These are phyloP conservation scores for Tardiomyces blankii DNA, from an alignment of 1,139 yeast genomes.

Conservation along the genomic window DNA sequence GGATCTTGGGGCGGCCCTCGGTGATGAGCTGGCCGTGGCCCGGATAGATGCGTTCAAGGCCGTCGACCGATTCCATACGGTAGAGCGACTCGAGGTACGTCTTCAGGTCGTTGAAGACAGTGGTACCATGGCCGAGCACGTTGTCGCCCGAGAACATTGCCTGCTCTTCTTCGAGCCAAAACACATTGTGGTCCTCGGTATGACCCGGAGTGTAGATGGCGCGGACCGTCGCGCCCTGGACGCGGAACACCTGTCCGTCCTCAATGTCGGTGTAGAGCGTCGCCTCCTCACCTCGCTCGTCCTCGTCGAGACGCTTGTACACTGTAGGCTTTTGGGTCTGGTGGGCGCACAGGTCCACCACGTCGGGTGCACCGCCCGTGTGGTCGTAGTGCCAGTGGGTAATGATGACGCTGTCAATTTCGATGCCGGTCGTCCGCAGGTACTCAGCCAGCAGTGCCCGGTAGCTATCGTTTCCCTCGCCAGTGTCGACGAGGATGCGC, in stretches of 20 bases:
- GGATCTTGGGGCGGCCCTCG: slow-evolving; percentile 22
- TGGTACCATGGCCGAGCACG: slow-evolving; percentile 29
- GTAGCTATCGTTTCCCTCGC: slow-evolving; percentile 26
- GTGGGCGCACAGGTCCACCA: slow-evolving; percentile 6
- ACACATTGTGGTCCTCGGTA: slow-evolving; percentile 27
- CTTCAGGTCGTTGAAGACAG: slow-evolving; percentile 25
- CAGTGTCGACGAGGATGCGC: slow-evolving; percentile 28
- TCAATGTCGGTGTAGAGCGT: slow-evolving; percentile 7
- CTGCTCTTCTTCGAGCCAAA: slow-evolving; percentile 26
- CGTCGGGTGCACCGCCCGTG: slow-evolving; percentile 21
- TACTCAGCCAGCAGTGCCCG: slow-evolving; percentile 16
- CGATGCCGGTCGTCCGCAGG: slow-evolving; percentile 15
- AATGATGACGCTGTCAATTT: slow-evolving; percentile 21
- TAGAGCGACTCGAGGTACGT: slow-evolving; percentile 22
- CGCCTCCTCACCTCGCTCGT: slow-evolving; percentile 3
- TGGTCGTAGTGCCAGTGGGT: slow-evolving; percentile 34
- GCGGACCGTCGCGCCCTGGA: slow-evolving; percentile 23
- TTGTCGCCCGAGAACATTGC: slow-evolving; percentile 30
- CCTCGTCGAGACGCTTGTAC: slow-evolving; percentile 9
- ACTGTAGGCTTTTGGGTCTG: slow-evolving; percentile 4
- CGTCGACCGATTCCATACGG: slow-evolving; percentile 17
- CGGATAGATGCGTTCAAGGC: slow-evolving; percentile 21
- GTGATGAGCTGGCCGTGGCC: slow-evolving; percentile 29
- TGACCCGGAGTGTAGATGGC: slow-evolving; percentile 30
- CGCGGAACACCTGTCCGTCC: slow-evolving; percentile 19